A percentile compares a stretch with the other conserved stretches of the same genome.
phyloP scores from a whole-genome alignment of 2,329 filamentous ascomycete genomes.

The Tolypocladium tropicale region DNA sequence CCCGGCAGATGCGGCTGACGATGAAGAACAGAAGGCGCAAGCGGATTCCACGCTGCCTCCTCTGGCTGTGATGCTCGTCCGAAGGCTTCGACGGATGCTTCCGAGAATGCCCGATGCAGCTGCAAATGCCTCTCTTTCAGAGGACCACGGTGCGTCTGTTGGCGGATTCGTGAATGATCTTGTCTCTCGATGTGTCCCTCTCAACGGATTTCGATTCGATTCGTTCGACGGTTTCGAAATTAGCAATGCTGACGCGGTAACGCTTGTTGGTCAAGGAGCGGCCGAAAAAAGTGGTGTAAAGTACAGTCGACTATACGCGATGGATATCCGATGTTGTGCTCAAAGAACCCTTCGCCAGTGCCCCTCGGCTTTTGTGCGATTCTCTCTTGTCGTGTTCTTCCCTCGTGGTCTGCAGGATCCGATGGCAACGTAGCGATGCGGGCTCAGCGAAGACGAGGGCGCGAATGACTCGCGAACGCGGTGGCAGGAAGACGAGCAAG shows the following conservation, averaged over 20 bases:
- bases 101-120: background rate
- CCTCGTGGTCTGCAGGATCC: constrained; percentile 1
- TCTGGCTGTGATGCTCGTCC: background rate
- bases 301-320: constrained; percentile 19
- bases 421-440: background rate
- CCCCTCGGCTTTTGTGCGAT: background rate
- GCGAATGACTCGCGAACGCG: constrained; percentile 15
- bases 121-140: background rate
- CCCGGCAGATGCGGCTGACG: background rate
- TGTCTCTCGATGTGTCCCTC: background rate
- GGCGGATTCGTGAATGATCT: background rate
- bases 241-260: constrained; percentile 6
- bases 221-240: constrained; percentile 7
- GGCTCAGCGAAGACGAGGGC: constrained; percentile 2
- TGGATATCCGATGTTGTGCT: constrained; percentile 13
- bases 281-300: constrained; percentile 14
- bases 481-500: constrained; percentile 2
- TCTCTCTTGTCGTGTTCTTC: background rate
- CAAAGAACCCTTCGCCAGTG: background rate
- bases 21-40: background rate
- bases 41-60: background rate
- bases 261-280: constrained; percentile 10
- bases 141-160: background rate
- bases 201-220: background rate
- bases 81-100: background rate